These are phyloP conservation scores for Solanum stenotomum DNA, from an alignment of 257 asterid species.

Conservation along the genomic window DNA sequence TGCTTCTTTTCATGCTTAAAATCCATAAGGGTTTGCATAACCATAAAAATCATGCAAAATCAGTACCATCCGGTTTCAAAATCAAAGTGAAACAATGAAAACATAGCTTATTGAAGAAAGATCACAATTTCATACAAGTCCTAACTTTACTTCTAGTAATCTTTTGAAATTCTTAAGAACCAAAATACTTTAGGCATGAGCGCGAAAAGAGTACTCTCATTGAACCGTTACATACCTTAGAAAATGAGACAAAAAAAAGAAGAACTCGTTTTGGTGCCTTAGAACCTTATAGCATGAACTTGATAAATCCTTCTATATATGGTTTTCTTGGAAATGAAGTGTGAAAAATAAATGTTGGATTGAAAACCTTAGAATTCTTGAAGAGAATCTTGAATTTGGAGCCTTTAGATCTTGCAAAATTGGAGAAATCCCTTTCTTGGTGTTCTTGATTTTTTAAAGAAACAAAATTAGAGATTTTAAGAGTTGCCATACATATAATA, in stretches of 20 bases:
- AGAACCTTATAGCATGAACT: not conserved
- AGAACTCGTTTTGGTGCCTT: not conserved
- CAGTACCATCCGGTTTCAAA: not conserved
- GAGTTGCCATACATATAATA: not conserved
- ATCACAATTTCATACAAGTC: not conserved
- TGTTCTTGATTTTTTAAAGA: not conserved
- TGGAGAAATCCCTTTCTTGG: not conserved
- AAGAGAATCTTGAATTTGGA: not conserved
- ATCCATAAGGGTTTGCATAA: not conserved
- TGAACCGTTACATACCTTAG: not conserved
- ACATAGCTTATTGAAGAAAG: not conserved
- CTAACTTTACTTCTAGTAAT: not conserved
- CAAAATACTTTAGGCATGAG: not conserved
- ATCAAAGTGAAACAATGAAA: not conserved
- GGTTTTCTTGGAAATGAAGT: not conserved
- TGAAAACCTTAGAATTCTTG: too few species aligned
- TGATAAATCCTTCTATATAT: not conserved
- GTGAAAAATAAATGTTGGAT: not conserved
- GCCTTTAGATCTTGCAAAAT: not conserved
- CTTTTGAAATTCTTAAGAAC: not conserved
- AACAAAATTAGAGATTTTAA: too few species aligned
- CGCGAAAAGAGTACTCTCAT: not conserved
- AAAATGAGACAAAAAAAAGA: too few species aligned
- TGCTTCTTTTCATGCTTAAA: not conserved
- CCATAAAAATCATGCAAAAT: not conserved